A percentile compares a stretch with the other conserved stretches of the same genome.
Conservation (phyloP, 2,329 filamentous ascomycete genomes). For the Sphaceloma murrayae region DNA sequence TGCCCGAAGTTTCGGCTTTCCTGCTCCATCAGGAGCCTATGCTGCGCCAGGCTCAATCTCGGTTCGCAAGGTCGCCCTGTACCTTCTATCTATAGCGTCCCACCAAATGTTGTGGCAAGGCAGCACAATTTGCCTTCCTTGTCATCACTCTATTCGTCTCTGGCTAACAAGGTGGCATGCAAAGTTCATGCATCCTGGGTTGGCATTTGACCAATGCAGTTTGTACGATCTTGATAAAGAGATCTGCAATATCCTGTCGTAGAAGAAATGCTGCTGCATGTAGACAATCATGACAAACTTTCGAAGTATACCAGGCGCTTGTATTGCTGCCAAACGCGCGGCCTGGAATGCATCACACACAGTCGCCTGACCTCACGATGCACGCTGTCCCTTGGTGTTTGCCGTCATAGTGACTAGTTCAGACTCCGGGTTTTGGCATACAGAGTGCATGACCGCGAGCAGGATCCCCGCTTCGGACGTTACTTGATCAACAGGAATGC, state of each 20-base stretch:
- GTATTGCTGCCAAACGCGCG: background rate
- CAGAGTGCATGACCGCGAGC: too few species aligned
- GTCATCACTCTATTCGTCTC: constrained; percentile 7
- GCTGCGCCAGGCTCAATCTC: constrained; percentile 12
- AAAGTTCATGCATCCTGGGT: constrained; percentile 1
- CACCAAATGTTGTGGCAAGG: constrained; percentile 5
- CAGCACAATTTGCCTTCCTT: constrained; percentile 11
- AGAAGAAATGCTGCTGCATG: background rate
- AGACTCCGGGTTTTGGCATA: too few species aligned
- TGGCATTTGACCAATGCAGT: too few species aligned
- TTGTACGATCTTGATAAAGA: too few species aligned
- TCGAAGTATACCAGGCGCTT: background rate
- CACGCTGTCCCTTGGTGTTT: background rate
- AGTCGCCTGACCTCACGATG: background rate
- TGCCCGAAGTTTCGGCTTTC: too few species aligned
- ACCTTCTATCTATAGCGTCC: constrained; percentile 14
- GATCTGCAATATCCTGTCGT: too few species aligned
- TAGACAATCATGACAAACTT: too few species aligned
- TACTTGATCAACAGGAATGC: constrained; percentile 11
- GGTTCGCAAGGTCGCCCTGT: constrained; percentile 1
- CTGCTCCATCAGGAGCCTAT: background rate
- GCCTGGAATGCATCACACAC: background rate
- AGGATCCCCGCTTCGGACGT: too few species aligned
- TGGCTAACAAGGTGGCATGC: background rate
- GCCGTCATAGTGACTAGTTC: too few species aligned